Conservation (phyloP, 1,139 yeast genomes). For the Scheffersomyces titani region DNA sequence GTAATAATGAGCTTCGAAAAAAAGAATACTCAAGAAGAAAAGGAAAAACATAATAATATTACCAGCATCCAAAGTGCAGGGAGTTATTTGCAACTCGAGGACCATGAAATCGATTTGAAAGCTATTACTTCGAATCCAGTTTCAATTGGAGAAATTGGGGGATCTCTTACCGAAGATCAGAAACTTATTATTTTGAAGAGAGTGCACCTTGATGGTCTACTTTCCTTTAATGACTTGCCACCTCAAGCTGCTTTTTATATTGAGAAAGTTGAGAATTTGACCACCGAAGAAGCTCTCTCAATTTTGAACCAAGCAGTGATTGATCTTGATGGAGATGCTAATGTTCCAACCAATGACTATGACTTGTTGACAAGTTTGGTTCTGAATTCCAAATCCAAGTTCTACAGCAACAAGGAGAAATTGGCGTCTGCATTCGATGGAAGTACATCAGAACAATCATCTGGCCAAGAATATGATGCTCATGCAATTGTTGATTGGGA, state of each 20-base stretch:
- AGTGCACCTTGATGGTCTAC: constrained; percentile 24
- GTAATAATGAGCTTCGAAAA: too few relatives aligned
- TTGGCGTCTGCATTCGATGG: background rate
- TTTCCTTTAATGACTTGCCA: constrained; percentile 31
- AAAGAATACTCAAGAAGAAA: background rate
- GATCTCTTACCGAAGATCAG: constrained; percentile 26
- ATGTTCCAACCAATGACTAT: constrained; percentile 18
- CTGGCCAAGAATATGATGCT: too few relatives aligned
- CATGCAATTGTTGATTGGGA: too few relatives aligned
- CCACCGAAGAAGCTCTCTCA: constrained; percentile 16
- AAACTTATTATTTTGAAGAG: constrained; percentile 27
- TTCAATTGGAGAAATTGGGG: constrained; percentile 28
- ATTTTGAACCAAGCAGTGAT: constrained; percentile 18
- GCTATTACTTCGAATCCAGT: constrained; percentile 16
- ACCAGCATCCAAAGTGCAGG: background rate
- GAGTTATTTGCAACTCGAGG: constrained; percentile 9
- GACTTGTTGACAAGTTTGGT: constrained; percentile 13
- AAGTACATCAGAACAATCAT: too few relatives aligned
- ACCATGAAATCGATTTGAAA: constrained; percentile 14
- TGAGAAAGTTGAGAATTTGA: constrained; percentile 20
- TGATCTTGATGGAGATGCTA: constrained; percentile 25
- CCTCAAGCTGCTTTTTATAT: constrained; percentile 22
- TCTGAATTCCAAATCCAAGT: background rate
- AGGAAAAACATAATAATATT: background rate
- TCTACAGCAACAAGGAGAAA: background rate